These are phyloP conservation scores for Debaryomyces hansenii DNA, from an alignment of 805 yeast genomes.

Conservation along the genomic window DNA sequence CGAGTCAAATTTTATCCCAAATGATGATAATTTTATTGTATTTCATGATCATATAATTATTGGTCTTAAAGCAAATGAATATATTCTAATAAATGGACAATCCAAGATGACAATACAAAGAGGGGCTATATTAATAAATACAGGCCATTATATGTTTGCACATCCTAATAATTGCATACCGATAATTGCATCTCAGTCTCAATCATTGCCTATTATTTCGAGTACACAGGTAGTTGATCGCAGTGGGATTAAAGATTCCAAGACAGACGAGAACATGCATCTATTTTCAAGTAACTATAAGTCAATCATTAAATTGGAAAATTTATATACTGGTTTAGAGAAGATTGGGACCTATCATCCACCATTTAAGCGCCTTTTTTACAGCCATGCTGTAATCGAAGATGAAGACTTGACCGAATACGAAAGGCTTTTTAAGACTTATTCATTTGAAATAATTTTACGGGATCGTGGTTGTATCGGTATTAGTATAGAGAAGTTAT, in stretches of 20 bases:
- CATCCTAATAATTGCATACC: constrained; percentile 23
- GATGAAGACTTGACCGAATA: constrained; percentile 3
- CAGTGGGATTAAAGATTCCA: constrained; percentile 20
- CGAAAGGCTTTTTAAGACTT: constrained; percentile 17
- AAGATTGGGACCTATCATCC: constrained; percentile 43
- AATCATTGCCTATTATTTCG: constrained; percentile 43
- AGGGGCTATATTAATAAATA: constrained; percentile 50
- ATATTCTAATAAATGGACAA: constrained; percentile 48
- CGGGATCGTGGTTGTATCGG: constrained; percentile 25
- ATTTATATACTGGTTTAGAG: constrained; percentile 45
- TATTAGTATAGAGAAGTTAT: constrained; percentile 12
- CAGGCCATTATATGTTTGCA: constrained; percentile 23
- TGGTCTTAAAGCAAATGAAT: constrained; percentile 45
- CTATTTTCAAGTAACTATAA: constrained; percentile 39
- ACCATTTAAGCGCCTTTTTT: constrained; percentile 45
- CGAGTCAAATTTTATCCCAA: constrained; percentile 38
- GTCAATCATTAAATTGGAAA: constrained; percentile 40
- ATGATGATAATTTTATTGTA: constrained; percentile 37
- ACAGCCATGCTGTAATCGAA: constrained; percentile 5
- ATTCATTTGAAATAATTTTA: constrained; percentile 40
- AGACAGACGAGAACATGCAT: constrained; percentile 35
- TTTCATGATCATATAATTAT: constrained; percentile 31
- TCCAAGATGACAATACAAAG: constrained; percentile 41
- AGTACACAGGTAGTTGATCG: constrained; percentile 40
- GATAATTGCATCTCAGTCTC: constrained; percentile 33